These are phyloP conservation scores for Gyromitra esculenta DNA, from an alignment of 2,329 filamentous ascomycete species.

Conservation along the genomic window DNA sequence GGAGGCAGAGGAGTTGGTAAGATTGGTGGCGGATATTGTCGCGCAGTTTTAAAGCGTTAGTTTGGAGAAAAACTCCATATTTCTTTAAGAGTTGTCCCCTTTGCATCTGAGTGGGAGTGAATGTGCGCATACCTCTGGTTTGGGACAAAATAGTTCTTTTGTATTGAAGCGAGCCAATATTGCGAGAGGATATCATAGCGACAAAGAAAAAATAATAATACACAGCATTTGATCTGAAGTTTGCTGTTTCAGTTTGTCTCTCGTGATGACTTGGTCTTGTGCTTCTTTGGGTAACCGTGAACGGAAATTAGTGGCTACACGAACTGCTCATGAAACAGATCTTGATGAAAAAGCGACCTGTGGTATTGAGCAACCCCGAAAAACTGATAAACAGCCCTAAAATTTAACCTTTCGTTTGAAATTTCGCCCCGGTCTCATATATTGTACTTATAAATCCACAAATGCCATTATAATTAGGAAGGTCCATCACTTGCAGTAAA, in stretches of 20 bases:
- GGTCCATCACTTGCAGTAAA: too few species aligned
- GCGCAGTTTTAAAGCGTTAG: constrained; percentile 60
- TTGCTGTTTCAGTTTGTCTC: background rate
- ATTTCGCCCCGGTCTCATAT: too few species aligned
- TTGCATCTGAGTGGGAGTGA: constrained; percentile 1
- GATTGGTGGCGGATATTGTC: constrained; percentile 80
- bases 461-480: too few species aligned
- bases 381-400: background rate
- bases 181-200: background rate
- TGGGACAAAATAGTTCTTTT: constrained; percentile 5
- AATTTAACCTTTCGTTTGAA: background rate
- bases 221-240: background rate
- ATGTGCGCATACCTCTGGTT: constrained; percentile 15
- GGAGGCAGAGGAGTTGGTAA: constrained; percentile 89
- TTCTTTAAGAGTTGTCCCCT: constrained; percentile 16
- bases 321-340: too few species aligned
- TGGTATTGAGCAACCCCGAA: background rate
- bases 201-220: constrained; percentile 1
- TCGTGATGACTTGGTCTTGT: background rate
- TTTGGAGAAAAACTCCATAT: constrained; percentile 7
- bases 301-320: background rate
- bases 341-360: background rate
- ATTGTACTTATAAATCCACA: too few species aligned
- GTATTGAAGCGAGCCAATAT: constrained; percentile 7
- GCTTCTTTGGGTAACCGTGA: background rate